Conservation (phyloP, 2,329 filamentous ascomycete genomes). For the Trichoderma sp. region DNA sequence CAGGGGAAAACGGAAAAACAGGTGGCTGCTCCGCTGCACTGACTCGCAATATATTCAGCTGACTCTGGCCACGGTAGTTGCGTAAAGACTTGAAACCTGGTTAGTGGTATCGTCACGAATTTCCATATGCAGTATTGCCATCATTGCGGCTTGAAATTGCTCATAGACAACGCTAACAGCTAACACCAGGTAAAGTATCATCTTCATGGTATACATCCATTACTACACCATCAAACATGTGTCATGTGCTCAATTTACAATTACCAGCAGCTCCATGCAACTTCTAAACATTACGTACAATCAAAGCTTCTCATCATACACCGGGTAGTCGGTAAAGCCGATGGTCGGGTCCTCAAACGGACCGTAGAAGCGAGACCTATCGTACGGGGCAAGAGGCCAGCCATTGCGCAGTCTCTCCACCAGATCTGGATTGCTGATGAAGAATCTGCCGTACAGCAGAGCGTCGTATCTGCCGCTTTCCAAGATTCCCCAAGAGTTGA, state of each 20-base stretch:
- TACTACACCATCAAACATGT: not conserved
- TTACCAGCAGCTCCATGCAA: not conserved
- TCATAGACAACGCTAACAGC: not conserved
- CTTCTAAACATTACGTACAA: not conserved
- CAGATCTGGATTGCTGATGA: slow-evolving; percentile 52
- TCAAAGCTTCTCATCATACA: not conserved
- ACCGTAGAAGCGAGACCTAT: slow-evolving; percentile 47
- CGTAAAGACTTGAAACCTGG: not conserved
- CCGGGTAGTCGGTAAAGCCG: slow-evolving; percentile 42
- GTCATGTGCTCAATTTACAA: not conserved
- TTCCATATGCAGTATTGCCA: not conserved
- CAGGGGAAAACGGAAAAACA: not conserved
- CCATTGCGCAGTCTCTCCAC: slow-evolving; percentile 45
- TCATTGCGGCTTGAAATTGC: not conserved
- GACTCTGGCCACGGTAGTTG: not conserved
- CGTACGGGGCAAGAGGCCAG: slow-evolving; percentile 43
- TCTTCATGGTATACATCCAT: not conserved
- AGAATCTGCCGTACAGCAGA: slow-evolving; percentile 49
- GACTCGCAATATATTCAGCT: not conserved
- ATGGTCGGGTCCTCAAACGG: slow-evolving; percentile 37
- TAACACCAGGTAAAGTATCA: not conserved
- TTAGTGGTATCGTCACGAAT: not conserved
- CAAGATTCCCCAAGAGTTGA: slow-evolving; percentile 49
- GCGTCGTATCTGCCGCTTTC: slow-evolving; percentile 49
- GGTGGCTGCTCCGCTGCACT: not conserved